Percentiles rank a stretch among this genome's conserved stretches.
Conservation (phyloP, 495 filamentous ascomycete genomes). For the Penicillium ochrochloron region DNA sequence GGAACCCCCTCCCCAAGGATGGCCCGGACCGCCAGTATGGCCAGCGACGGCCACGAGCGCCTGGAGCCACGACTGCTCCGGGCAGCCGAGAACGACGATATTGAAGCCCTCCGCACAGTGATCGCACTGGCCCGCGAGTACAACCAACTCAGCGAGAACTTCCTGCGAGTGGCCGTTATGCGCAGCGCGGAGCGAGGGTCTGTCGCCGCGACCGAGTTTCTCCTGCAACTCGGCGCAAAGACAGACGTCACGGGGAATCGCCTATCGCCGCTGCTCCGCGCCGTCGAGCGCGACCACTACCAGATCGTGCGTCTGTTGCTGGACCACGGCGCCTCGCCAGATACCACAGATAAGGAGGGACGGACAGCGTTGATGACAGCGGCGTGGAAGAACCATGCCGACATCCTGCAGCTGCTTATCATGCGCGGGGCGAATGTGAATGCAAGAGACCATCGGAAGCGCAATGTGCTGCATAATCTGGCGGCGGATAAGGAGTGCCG, state of each 20-base stretch:
- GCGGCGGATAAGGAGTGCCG: constrained; percentile 56
- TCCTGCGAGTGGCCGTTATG: constrained; percentile 56
- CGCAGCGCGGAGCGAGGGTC: constrained; percentile 55
- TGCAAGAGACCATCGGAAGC: constrained; percentile 39
- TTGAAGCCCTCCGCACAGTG: constrained; percentile 41
- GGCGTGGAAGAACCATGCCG: constrained; percentile 59
- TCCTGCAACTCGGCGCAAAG: constrained; percentile 50
- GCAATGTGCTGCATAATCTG: constrained; percentile 59
- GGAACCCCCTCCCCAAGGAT: constrained; percentile 22
- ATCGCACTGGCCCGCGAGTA: constrained; percentile 46
- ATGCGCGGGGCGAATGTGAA: constrained; percentile 54
- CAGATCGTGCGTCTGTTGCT: constrained; percentile 51
- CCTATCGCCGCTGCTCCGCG: constrained; percentile 51
- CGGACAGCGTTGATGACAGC: constrained; percentile 63
- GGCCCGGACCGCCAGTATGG: constrained; percentile 46
- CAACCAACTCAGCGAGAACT: constrained; percentile 52
- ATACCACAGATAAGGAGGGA: constrained; percentile 51
- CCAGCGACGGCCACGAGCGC: constrained; percentile 50
- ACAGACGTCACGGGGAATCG: constrained; percentile 47
- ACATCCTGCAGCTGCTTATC: constrained; percentile 56
- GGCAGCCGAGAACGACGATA: constrained; percentile 51
- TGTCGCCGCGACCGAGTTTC: constrained; percentile 46
- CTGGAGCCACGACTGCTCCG: constrained; percentile 59
- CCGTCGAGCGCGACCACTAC: constrained; percentile 56
- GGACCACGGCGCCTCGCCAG: constrained; percentile 45